Evolutionary conservation across 768 basidiomycete genomes (phyloP), one percentile per base, ranked within the genome.

Genomic region (Mrakia gelida): DNA sequence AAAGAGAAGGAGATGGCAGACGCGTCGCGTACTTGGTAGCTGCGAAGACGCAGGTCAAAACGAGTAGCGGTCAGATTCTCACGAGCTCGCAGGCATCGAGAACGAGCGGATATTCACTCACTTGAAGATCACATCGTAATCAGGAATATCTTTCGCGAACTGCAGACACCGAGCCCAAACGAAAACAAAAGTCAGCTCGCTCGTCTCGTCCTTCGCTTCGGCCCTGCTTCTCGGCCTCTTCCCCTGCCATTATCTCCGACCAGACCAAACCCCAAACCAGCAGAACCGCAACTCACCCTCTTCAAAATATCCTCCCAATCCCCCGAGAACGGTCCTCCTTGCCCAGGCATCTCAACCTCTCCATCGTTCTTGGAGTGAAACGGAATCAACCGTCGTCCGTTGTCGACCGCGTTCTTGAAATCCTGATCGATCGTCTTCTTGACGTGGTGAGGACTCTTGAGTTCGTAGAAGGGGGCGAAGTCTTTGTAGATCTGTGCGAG

Each of bases 401-500:
- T 45, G n/a, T 56, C 45, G 5, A 54, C 45, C 45, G 49, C 28
- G 18, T 26, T 73, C 71, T 73, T 11, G 32, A 61, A 43, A 28
- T 54, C 56, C 30, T 54, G 71, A 32, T 30, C 28, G 56, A 73
- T 73, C 30, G 71, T 54, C 52, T 54, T 54, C 45, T 23, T 28
- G 71, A 73, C 26, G 56, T 73, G 71, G 23, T 73, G 71, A 3
- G 71, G 71, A 13, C 21, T 26, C 38, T 73, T 73, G 28, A 73
- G 71, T 13, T 54, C 71, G 45, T 73, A 73, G 49, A 73, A 73
- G 11, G 71, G 71, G 2, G 71, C 71, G n/a, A 73, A 73, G 38
- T 73, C 71, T 28, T 61, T 54, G 71, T 73, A 73, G 52, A 73
- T 38, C 71, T 73, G 49, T 0, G 26, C 2, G 9, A 5, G 26